Evolutionary conservation across 2,329 filamentous ascomycete genomes (phyloP), one percentile per base, ranked within the genome.

Genomic region (Didymella glomerata): DNA sequence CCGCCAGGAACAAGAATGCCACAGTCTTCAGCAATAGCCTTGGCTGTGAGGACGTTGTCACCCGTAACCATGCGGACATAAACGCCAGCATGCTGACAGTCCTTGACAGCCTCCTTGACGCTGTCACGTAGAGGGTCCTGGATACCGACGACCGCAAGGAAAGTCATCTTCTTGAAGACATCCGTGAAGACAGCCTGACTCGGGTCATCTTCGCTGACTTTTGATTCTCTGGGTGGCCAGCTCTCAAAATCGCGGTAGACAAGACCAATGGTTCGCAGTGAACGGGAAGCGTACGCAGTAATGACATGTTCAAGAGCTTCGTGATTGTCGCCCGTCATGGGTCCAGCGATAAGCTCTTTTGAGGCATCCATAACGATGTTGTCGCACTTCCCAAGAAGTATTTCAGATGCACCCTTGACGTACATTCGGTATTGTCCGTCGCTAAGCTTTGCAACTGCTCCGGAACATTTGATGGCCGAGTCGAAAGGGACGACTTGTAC

Each of bases 1-100:
- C 88, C 90, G 67, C 87, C 84, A 69, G 64, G 92, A 40, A 87
- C 86, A 55, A 91, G 83, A 60, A 94, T 93, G 40, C 90, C 90
- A 73, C 90, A 93, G 68, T 93, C 90, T 65, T 84, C 84, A 20
- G 91, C 91, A 68, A 94, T 94, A 22, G 91, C 89, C 73, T 90
- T 86, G 1, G 91, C 91, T 8, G 91, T 94, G 59, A 91, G 79
- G 66, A 90, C 87, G 78, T 94, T 93, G 79, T 94, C 91, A 63
- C 91, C 91, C 4, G 91, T 94, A 2, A 94, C 91, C 91, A 94
- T 94, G 70, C 91, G 89, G 18, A 93, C 90, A 61, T 89, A 85
- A 11, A 94, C 90, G 60, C 91, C 91, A 4, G 91, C 91, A 55
- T 85, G 83, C 72, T 93, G 90, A 71, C 91, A 93, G 57, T 88